Base-by-base conservation (phyloP, 192 early-diverging fungal species). In the Allomyces javanicus region DNA sequence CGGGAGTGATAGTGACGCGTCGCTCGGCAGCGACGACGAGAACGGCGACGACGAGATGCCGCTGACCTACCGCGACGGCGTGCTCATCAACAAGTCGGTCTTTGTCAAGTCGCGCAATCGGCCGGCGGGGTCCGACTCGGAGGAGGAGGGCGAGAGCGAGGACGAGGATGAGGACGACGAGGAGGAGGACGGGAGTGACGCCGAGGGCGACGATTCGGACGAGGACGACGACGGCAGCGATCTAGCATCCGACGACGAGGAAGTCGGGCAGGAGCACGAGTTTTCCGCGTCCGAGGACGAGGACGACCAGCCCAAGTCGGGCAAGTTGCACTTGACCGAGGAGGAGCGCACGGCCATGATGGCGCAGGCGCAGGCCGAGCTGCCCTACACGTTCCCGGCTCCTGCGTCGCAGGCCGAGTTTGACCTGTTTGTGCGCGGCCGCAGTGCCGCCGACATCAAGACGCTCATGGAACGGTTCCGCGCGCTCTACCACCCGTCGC, bases 361-460 rank as follows among this genome's bases (percentile, higher is more conserved):
- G n/a, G 23, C 63, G 12, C 62, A 67, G 26, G 71, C 72, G 4
- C 68, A 67, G 7, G 50, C 68, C 10, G 87, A 88, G 67, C 67
- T 95, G 61, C 90, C 92, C 1, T 96, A 78, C 71, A 92, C 88
- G 14, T 96, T 95, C 71, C 69, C 78, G 1, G 91, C 89, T 27
- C 96, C 96, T 1, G 75, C 74, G 7, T 79, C 83, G 43, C 85
- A 89, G 64, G 75, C 73, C 22, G 78, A 89, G 45, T 89, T 94
- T 66, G 68, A 86, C 40, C 70, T 73, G 62, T 76, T 94, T 21
- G 70, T 92, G 10, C 71, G 83, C 24, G 77, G 74, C 55, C 81
- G 87, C 43, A 74, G 75, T 0, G 63, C 83, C 0, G 81, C 86
- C 43, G 90, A 93, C 64, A 82, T 88, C 44, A 72, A 83, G 9